phyloP scores from a whole-genome alignment of 2,329 filamentous ascomycete species.

The Lecanicillium sp. region DNA sequence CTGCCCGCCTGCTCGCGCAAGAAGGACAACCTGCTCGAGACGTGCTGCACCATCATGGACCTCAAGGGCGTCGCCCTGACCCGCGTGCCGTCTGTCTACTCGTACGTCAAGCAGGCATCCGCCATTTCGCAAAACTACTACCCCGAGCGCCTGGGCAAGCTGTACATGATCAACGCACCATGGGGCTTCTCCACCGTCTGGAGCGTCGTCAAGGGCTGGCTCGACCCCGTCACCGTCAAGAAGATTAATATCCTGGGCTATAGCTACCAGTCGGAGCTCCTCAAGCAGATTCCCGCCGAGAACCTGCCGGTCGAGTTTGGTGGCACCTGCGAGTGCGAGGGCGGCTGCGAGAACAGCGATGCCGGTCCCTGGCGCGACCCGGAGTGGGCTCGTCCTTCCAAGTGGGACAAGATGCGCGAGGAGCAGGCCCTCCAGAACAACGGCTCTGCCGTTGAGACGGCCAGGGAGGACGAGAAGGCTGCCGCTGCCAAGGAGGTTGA shows the following conservation, averaged over 20 bases:
- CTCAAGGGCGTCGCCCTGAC: slow-evolving; percentile 85
- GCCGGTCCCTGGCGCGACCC: slow-evolving; percentile 80
- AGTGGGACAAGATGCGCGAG: slow-evolving; percentile 49
- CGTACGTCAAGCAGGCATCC: slow-evolving; percentile 78
- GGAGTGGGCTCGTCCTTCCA: slow-evolving; percentile 57
- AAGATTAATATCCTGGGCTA: slow-evolving; percentile 90
- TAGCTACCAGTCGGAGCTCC: slow-evolving; percentile 75
- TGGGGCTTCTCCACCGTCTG: slow-evolving; percentile 92
- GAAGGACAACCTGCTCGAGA: slow-evolving; percentile 82
- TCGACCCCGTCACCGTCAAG: slow-evolving; percentile 91
- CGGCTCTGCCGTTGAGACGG: slow-evolving; percentile 28
- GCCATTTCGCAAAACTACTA: slow-evolving; percentile 98
- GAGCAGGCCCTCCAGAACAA: slow-evolving; percentile 30
- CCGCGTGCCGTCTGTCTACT: slow-evolving; percentile 77
- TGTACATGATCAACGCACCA: slow-evolving; percentile 96
- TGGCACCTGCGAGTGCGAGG: slow-evolving; percentile 71
- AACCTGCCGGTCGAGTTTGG: slow-evolving; percentile 85
- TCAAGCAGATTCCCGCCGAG: slow-evolving; percentile 78
- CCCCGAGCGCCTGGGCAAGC: slow-evolving; percentile 88
- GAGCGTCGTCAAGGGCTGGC: slow-evolving; percentile 80
- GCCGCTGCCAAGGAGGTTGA: slow-evolving; percentile 24
- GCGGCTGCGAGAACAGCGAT: slow-evolving; percentile 81
- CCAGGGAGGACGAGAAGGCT: slow-evolving; percentile 16
- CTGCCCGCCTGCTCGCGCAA: slow-evolving; percentile 94
- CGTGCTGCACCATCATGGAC: slow-evolving; percentile 97